Conservation (phyloP, 257 asterid species). For the Przewalskia tangutica region DNA sequence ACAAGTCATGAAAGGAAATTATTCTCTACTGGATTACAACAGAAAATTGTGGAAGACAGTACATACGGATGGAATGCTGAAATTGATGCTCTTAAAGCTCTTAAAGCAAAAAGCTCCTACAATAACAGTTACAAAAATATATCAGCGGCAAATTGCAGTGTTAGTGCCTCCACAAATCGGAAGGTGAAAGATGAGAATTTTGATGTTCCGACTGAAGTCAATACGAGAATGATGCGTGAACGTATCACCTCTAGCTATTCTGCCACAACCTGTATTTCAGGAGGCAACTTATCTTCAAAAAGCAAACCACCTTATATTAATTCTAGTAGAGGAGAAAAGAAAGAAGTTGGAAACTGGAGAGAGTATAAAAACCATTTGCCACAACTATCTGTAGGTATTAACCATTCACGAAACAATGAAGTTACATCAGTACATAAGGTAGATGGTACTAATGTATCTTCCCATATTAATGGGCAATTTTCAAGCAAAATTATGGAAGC, state of each 20-base stretch:
- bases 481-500: slow-evolving; percentile 2
- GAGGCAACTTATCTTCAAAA: slow-evolving; percentile 7
- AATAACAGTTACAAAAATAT: not conserved
- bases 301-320: slow-evolving; percentile 1
- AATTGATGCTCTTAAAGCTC: slow-evolving; percentile 3
- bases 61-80: slow-evolving; percentile 1
- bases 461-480: slow-evolving; percentile 7
- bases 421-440: slow-evolving; percentile 7
- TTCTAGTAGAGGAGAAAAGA: not conserved
- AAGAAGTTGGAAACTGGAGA: not conserved
- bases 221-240: slow-evolving; percentile 2
- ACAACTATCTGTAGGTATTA: slow-evolving; percentile 13
- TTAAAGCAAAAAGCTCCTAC: slow-evolving; percentile 8
- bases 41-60: slow-evolving; percentile 10
- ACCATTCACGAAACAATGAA: slow-evolving; percentile 1
- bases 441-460: slow-evolving; percentile 13
- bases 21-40: slow-evolving; percentile 4
- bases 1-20: slow-evolving; percentile 19
- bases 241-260: slow-evolving; percentile 6
- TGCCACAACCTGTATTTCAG: slow-evolving; percentile 3
- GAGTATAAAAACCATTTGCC: slow-evolving; percentile 11
- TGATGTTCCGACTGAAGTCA: slow-evolving; percentile 1
- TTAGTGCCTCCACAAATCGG: not conserved
- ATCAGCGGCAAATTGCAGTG: not conserved
- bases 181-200: not conserved